Evolutionary conservation across 768 basidiomycete genomes (phyloP).

Genomic region (Suillus hirtellus): DNA sequence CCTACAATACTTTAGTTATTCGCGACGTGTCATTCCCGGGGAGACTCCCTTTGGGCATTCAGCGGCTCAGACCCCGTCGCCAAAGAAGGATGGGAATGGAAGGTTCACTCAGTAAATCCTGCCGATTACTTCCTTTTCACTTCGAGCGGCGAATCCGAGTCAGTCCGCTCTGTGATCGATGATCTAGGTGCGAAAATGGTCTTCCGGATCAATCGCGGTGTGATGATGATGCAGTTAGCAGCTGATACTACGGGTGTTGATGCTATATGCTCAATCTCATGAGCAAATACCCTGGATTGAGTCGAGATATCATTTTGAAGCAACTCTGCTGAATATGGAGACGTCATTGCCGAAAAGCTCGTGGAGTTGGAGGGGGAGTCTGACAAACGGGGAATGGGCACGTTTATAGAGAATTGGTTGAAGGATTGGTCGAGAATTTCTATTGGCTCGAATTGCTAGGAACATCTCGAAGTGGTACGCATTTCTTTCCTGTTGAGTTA

Average conservation of each 20-base stretch:
- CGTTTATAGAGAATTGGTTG: background rate
- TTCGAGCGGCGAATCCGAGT: conserved; percentile 13
- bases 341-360: background rate
- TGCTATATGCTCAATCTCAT: conserved; percentile 22
- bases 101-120: conserved; percentile 8
- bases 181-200: conserved; percentile 14
- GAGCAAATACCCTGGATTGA: conserved; percentile 20
- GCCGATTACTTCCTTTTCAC: conserved; percentile 25
- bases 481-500: background rate
- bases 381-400: background rate
- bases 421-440: background rate
- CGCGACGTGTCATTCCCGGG: background rate
- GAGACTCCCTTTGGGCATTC: conserved; percentile 17
- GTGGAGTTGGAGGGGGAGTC: background rate
- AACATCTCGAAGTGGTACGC: background rate
- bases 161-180: conserved; percentile 17
- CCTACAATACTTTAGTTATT: too few species aligned
- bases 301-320: conserved; percentile 11
- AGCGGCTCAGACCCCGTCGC: conserved; percentile 6
- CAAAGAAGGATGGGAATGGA: background rate
- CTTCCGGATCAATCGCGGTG: conserved; percentile 18
- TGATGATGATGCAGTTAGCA: conserved; percentile 8
- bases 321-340: background rate
- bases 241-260: conserved; percentile 3
- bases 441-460: background rate